Evolutionary conservation across 2,329 filamentous ascomycete species (phyloP).

Genomic region (Diplodia sapinea): DNA sequence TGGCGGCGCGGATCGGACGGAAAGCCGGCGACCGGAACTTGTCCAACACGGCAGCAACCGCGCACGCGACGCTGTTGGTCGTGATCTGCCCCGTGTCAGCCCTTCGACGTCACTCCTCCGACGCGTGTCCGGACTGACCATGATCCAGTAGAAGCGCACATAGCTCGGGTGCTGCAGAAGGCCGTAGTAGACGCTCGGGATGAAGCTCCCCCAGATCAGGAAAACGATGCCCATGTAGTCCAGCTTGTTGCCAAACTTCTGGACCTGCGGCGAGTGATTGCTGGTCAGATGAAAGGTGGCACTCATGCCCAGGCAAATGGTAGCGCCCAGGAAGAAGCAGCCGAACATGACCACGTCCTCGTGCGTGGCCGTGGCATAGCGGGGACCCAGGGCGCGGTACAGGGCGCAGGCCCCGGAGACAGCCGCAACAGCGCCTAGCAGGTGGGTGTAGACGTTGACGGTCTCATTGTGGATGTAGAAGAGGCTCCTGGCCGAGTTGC

Average conservation of each 20-base stretch:
- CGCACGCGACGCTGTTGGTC: conserved; percentile 76
- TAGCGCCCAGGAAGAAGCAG: conserved; percentile 50
- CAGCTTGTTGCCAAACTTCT: conserved; percentile 85
- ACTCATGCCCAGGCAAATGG: conserved; percentile 55
- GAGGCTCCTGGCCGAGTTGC: conserved; percentile 63
- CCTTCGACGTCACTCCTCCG: background rate
- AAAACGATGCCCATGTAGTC: conserved; percentile 95
- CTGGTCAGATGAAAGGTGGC: conserved; percentile 81
- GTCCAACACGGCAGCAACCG: conserved; percentile 77
- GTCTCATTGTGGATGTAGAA: conserved; percentile 71
- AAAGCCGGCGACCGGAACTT: conserved; percentile 82
- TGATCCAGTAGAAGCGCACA: conserved; percentile 73
- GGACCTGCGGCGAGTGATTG: conserved; percentile 81
- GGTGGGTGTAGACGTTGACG: conserved; percentile 75
- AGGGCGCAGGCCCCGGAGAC: conserved; percentile 36
- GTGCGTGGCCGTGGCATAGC: conserved; percentile 44
- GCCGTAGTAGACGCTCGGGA: conserved; percentile 74
- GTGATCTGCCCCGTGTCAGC: conserved; percentile 66
- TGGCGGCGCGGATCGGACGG: conserved; percentile 81
- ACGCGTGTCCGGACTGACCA: conserved; percentile 60
- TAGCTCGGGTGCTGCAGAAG: conserved; percentile 63
- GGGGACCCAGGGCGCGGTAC: conserved; percentile 38
- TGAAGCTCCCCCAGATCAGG: conserved; percentile 88
- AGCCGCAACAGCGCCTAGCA: conserved; percentile 49
- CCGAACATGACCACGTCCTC: conserved; percentile 47